phyloP scores from a whole-genome alignment of 2,329 filamentous ascomycete genomes.

The Neonectria neomacrospora region DNA sequence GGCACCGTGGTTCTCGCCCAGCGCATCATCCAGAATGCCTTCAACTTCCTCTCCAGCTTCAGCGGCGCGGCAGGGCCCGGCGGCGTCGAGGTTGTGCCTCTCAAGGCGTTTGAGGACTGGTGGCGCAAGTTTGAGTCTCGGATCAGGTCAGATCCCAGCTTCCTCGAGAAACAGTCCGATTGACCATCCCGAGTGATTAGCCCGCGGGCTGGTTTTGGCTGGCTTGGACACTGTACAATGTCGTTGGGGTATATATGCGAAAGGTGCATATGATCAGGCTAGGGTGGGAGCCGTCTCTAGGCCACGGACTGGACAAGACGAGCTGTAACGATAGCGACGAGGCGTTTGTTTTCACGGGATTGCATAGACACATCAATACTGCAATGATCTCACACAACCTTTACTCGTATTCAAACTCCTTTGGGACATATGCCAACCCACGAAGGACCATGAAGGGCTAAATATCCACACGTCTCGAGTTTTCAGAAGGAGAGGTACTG shows the following conservation, averaged over 20 bases:
- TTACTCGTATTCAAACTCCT: not conserved
- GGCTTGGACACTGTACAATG: not conserved
- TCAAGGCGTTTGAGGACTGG: slow-evolving; percentile 97
- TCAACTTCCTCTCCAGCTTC: slow-evolving; percentile 94
- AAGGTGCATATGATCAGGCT: not conserved
- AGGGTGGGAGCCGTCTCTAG: not conserved
- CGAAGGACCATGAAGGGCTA: not conserved
- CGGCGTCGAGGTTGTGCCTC: slow-evolving; percentile 87
- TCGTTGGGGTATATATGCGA: not conserved
- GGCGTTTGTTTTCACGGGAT: slow-evolving; percentile 23
- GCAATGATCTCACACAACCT: slow-evolving; percentile 9
- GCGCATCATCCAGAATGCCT: slow-evolving; percentile 94
- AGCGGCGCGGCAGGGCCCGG: slow-evolving; percentile 69
- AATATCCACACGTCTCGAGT: not conserved
- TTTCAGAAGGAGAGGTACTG: not conserved
- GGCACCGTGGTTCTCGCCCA: slow-evolving; percentile 87
- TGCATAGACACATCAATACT: slow-evolving; percentile 9
- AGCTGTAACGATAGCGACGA: slow-evolving; percentile 18
- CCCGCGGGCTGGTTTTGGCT: not conserved
- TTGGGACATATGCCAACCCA: not conserved
- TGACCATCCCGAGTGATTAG: slow-evolving; percentile 40
- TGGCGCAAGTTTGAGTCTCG: slow-evolving; percentile 95
- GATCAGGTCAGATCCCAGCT: slow-evolving; percentile 86
- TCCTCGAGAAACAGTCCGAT: slow-evolving; percentile 74
- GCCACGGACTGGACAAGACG: not conserved